phyloP scores from a whole-genome alignment of 2,329 filamentous ascomycete genomes.

The Penicillium sclerotiorum region DNA sequence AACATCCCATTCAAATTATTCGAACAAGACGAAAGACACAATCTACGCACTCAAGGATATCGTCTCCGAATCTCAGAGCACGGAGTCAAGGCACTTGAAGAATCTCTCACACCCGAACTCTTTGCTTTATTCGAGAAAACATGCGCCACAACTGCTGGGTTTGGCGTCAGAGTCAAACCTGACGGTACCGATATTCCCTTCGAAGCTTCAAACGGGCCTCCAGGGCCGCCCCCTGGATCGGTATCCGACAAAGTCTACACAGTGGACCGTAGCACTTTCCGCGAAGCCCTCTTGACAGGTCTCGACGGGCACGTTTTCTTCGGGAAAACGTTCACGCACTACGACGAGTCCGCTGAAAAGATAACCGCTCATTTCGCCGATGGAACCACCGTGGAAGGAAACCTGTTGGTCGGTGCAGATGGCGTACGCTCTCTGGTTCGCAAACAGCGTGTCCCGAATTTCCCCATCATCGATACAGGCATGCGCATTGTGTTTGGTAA shows the following conservation, averaged over 20 bases:
- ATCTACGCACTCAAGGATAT: constrained; percentile 43
- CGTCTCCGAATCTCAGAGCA: constrained; percentile 28
- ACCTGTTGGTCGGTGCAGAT: constrained; percentile 45
- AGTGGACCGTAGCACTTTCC: constrained; percentile 38
- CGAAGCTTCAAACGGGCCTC: not conserved
- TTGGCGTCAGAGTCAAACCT: constrained; percentile 14
- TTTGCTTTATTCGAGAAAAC: constrained; percentile 24
- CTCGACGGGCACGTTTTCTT: constrained; percentile 35
- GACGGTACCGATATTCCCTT: constrained; percentile 11
- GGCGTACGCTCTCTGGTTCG: constrained; percentile 42
- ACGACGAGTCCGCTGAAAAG: constrained; percentile 19
- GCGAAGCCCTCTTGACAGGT: constrained; percentile 34
- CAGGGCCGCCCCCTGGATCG: constrained; percentile 2
- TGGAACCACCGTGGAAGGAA: constrained; percentile 33
- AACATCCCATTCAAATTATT: constrained; percentile 41
- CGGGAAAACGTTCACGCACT: constrained; percentile 31
- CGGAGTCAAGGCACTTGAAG: constrained; percentile 11
- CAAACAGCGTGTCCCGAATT: constrained; percentile 40
- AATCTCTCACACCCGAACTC: constrained; percentile 17
- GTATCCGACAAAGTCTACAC: constrained; percentile 21
- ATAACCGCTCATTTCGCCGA: constrained; percentile 33
- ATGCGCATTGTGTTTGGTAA: constrained; percentile 39
- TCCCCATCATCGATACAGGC: constrained; percentile 41
- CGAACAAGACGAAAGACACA: constrained; percentile 34
- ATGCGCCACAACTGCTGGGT: constrained; percentile 16